phyloP scores from a whole-genome alignment of 2,329 filamentous ascomycete species.

The Hypoxylon sp. region DNA sequence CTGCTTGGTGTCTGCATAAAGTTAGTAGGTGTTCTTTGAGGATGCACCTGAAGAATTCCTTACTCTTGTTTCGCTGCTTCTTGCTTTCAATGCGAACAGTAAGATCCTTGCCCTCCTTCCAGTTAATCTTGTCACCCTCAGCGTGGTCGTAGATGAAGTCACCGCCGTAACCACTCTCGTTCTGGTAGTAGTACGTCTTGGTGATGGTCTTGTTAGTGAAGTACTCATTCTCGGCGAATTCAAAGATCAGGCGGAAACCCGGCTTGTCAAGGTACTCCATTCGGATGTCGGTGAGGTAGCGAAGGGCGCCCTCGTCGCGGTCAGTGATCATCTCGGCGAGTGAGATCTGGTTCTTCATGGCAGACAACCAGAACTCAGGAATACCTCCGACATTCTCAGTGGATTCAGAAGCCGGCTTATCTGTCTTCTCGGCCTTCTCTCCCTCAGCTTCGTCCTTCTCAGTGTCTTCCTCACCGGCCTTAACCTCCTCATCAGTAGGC shows the following conservation, averaged over 20 bases:
- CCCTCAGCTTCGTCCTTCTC: slow-evolving; percentile 73
- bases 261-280: slow-evolving; percentile 99
- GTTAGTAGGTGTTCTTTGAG: slow-evolving; percentile 27
- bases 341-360: slow-evolving; percentile 99
- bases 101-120: slow-evolving; percentile 93
- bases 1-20: slow-evolving; percentile 89
- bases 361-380: slow-evolving; percentile 98
- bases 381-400: slow-evolving; percentile 79
- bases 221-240: slow-evolving; percentile 94
- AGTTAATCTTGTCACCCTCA: slow-evolving; percentile 97
- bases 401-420: slow-evolving; percentile 68
- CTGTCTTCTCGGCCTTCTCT: slow-evolving; percentile 70
- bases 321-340: slow-evolving; percentile 99
- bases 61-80: slow-evolving; percentile 99
- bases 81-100: slow-evolving; percentile 97
- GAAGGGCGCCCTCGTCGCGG: slow-evolving; percentile 93
- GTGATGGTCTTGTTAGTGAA: slow-evolving; percentile 98
- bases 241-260: slow-evolving; percentile 98
- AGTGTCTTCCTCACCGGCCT: slow-evolving; percentile 85
- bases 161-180: slow-evolving; percentile 97
- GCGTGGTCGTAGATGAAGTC: slow-evolving; percentile 99
- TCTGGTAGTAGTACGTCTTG: slow-evolving; percentile 99
- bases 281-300: slow-evolving; percentile 90
- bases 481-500: slow-evolving; percentile 88
- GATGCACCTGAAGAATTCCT: slow-evolving; percentile 49